phyloP scores from a whole-genome alignment of 345 rosid genomes.

The Mangifera indica region DNA sequence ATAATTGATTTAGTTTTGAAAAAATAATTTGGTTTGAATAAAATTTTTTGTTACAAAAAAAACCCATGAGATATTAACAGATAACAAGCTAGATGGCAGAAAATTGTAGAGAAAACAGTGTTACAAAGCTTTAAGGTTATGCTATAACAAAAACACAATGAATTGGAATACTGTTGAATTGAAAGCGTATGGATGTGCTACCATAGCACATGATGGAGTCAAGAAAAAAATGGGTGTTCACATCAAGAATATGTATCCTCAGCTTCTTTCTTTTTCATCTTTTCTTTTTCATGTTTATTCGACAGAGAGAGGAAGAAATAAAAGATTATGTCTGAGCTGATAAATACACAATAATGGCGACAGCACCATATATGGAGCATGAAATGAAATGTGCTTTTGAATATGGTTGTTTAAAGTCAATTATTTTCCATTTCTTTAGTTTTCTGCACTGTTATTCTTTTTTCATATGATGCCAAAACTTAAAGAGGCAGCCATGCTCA shows the following conservation, averaged over 20 bases:
- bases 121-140: constrained; percentile 13
- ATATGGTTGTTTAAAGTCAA: constrained; percentile 28
- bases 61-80: no score
- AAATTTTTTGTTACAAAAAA: no score
- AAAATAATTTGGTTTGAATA: no score
- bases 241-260: constrained; percentile 33
- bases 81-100: neutral
- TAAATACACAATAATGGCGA: constrained; percentile 29
- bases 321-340: constrained; percentile 6
- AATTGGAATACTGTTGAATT: neutral
- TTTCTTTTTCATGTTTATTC: neutral
- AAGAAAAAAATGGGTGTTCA: constrained; percentile 4
- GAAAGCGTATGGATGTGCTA: constrained; percentile 16
- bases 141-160: neutral
- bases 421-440: constrained; percentile 25
- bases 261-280: no score
- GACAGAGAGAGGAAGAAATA: neutral
- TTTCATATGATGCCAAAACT: constrained; percentile 18
- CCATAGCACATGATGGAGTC: constrained; percentile 3
- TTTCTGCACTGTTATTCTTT: constrained; percentile 1
- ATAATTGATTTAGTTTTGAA: no score
- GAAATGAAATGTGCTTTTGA: constrained; percentile 5
- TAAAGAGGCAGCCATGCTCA: constrained; percentile 10
- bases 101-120: neutral
- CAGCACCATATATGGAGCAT: constrained; percentile 29